Conservation (phyloP, 331 rosid genomes). For the Rhamnella rubrinervis region DNA sequence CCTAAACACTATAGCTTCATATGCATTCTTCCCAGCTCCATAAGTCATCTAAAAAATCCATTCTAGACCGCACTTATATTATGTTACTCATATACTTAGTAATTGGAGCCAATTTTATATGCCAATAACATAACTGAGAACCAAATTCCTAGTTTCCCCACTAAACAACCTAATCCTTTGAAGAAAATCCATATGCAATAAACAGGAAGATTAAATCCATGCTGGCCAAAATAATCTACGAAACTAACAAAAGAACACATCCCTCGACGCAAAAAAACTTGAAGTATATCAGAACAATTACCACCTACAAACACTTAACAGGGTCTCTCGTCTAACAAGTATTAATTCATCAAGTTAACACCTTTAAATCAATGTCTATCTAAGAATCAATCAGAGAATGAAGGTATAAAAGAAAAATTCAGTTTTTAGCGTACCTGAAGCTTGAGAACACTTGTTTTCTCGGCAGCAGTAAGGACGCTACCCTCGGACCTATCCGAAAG, state of each 20-base stretch:
- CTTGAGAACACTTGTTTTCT: constrained; percentile 69
- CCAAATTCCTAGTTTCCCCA: neutral
- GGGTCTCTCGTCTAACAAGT: too few species aligned
- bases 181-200: neutral
- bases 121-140: neutral
- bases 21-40: neutral
- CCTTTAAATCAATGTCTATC: neutral
- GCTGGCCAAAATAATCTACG: neutral
- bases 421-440: constrained; percentile 58
- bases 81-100: neutral
- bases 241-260: neutral
- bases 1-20: neutral
- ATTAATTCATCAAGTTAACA: neutral
- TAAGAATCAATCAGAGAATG: neutral
- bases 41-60: constrained; percentile 3
- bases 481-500: constrained; percentile 83
- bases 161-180: neutral
- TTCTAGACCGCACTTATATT: neutral
- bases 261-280: neutral
- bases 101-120: neutral
- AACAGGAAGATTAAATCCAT: neutral
- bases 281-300: too few species aligned
- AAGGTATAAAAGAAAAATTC: neutral
- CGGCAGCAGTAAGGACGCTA: constrained; percentile 62
- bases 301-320: neutral